Base-by-base conservation (phyloP, 2,329 filamentous ascomycete genomes). In the Epichloe sp. region DNA sequence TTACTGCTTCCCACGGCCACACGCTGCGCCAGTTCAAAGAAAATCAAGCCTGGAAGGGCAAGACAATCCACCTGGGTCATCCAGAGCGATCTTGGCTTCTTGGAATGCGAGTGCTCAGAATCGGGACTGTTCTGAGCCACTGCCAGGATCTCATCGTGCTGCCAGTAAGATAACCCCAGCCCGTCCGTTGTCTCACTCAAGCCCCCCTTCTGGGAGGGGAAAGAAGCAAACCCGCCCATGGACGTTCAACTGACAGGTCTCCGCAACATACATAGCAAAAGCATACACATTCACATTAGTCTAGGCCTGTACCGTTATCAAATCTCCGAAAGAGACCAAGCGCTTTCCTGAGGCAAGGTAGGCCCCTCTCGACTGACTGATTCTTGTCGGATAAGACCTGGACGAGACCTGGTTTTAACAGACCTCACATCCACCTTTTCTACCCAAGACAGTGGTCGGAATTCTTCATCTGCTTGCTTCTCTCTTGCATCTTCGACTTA, bases 381-480 rank as follows among this genome's bases (percentile, higher is more conserved):
- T 59, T 57, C 57, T 57, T 58, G 56, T 55, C 53, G 56, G 58
- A 66, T 66, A 67, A 67, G 61, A 67, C 62, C 61, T 65, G 63
- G 58, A 62, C 64, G 58, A 68, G 63, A 67, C 62, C 59, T 65
- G 56, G 60, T 64, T 66, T 64, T 60, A 65, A 66, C 60, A 60
- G 57, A 54, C 37, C 54, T 58, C 55, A 55, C 58, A 45, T 57
- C 56, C 57, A 61, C 59, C 58, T 60, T 58, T 60, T 57, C 56
- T 62, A 54, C 62, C 60, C 65, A 67, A 70, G 67, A 70, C 67
- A 69, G 55, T 61, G 60, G 56, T 58, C 61, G 64, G 57, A 63
- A 65, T 68, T 66, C 61, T 63, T 62, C 53, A 59, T 54, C 53
- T 57, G 48, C 55, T 61, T 56, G 52, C 50, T 54, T 57, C 57